Conservation (phyloP, 2,329 filamentous ascomycete species). For the Arthrobotrys sinensis region DNA sequence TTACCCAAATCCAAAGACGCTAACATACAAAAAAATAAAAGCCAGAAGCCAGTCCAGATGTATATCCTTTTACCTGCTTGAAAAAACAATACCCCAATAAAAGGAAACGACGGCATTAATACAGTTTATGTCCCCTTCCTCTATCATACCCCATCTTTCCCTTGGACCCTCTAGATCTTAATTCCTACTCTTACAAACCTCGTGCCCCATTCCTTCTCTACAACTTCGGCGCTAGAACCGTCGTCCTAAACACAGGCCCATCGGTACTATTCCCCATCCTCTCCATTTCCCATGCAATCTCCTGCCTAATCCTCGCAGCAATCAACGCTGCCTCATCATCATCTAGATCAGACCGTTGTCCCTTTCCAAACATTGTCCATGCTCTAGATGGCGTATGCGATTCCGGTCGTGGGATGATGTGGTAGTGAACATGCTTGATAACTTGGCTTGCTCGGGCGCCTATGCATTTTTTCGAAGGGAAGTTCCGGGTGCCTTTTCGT, state of each 20-base stretch:
- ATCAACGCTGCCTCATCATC: conserved; percentile 79
- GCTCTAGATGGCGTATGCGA: conserved; percentile 68
- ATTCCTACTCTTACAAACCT: conserved; percentile 2
- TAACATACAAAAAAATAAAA: conserved; percentile 23
- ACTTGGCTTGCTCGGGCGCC: conserved; percentile 89
- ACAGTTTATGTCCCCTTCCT: not conserved
- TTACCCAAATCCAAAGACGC: conserved; percentile 29
- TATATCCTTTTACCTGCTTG: conserved; percentile 3
- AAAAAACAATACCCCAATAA: conserved; percentile 2
- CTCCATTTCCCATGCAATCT: conserved; percentile 70
- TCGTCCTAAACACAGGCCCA: conserved; percentile 53
- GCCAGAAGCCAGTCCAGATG: conserved; percentile 16
- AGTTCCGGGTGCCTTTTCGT: conserved; percentile 1
- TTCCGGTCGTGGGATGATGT: conserved; percentile 85
- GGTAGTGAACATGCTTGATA: conserved; percentile 93
- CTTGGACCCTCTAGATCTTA: conserved; percentile 3
- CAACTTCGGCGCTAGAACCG: conserved; percentile 55
- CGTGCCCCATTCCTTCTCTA: not conserved
- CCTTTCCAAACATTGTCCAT: conserved; percentile 87
- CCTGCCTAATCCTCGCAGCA: conserved; percentile 72
- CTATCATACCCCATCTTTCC: not conserved
- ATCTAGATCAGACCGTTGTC: conserved; percentile 80
- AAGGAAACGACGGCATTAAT: conserved; percentile 2
- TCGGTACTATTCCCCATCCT: conserved; percentile 62
- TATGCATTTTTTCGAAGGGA: conserved; percentile 64